These are phyloP conservation scores for Pleurotus ostreatus DNA, from an alignment of 768 basidiomycete species.

Conservation along the genomic window DNA sequence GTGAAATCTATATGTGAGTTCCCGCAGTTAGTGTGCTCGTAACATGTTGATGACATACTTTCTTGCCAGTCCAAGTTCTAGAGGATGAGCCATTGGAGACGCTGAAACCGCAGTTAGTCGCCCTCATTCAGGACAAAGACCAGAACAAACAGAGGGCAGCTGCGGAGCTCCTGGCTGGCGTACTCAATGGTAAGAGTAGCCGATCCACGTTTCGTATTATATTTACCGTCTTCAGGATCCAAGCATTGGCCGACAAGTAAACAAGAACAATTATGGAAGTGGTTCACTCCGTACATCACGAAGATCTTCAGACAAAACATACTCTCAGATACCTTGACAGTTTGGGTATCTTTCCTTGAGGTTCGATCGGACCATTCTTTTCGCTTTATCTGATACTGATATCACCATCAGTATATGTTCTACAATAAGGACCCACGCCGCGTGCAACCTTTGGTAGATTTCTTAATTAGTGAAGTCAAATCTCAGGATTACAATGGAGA, in stretches of 20 bases:
- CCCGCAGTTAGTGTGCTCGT: neutral
- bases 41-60: neutral
- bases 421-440: constrained; percentile 80
- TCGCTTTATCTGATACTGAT: constrained; percentile 2
- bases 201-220: neutral
- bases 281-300: constrained; percentile 68
- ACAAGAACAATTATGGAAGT: constrained; percentile 70
- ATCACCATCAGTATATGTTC: constrained; percentile 57
- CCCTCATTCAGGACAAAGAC: constrained; percentile 62
- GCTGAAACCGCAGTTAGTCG: constrained; percentile 58
- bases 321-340: constrained; percentile 75
- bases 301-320: constrained; percentile 66
- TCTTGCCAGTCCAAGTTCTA: constrained; percentile 64
- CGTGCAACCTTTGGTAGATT: constrained; percentile 74
- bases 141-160: constrained; percentile 87
- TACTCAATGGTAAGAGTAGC: constrained; percentile 48
- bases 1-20: constrained; percentile 72
- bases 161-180: constrained; percentile 76
- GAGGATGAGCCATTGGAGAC: constrained; percentile 66
- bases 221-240: constrained; percentile 43
- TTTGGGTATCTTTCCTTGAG: constrained; percentile 80
- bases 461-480: constrained; percentile 59
- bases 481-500: constrained; percentile 76
- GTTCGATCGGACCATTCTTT: constrained; percentile 28
- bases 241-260: constrained; percentile 84